A percentile compares a stretch with the other conserved stretches of the same genome.
These are phyloP conservation scores for Ophiorrhiza pumila DNA, from an alignment of 257 asterid genomes.

Conservation along the genomic window DNA sequence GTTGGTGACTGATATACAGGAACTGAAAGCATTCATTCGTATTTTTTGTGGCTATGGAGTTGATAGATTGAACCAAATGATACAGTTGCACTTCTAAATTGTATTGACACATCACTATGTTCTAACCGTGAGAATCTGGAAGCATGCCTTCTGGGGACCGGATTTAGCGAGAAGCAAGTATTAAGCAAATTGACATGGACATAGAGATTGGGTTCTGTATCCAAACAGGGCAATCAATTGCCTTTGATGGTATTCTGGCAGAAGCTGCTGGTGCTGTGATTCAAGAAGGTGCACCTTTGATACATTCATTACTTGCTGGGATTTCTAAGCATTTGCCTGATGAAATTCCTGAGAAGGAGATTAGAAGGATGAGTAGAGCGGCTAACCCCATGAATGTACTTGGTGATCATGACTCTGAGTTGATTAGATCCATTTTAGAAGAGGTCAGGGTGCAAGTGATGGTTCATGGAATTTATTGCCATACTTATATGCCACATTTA, in stretches of 20 bases:
- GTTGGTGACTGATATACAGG: slow-evolving; percentile 75
- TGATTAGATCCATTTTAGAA: slow-evolving; percentile 78
- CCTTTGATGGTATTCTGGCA: slow-evolving; percentile 77
- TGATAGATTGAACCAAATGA: slow-evolving; percentile 80
- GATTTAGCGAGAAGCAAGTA: slow-evolving; percentile 65
- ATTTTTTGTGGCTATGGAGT: slow-evolving; percentile 94
- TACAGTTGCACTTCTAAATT: slow-evolving; percentile 91
- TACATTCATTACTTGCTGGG: slow-evolving; percentile 78
- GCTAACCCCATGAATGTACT: slow-evolving; percentile 61
- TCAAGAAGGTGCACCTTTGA: slow-evolving; percentile 88
- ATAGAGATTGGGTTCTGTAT: slow-evolving; percentile 88
- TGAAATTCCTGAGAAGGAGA: slow-evolving; percentile 85
- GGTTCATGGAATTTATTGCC: slow-evolving; percentile 96
- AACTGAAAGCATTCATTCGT: slow-evolving; percentile 79
- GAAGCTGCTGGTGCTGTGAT: slow-evolving; percentile 83
- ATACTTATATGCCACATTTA: slow-evolving; percentile 79
- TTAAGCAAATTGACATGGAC: slow-evolving; percentile 93
- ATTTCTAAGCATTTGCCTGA: slow-evolving; percentile 74
- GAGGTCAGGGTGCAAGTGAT: slow-evolving; percentile 91
- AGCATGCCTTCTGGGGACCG: slow-evolving; percentile 90
- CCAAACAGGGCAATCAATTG: slow-evolving; percentile 93
- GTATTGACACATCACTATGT: slow-evolving; percentile 86
- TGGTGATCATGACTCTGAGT: slow-evolving; percentile 80
- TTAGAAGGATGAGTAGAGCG: slow-evolving; percentile 87
- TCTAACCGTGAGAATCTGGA: slow-evolving; percentile 92